Evolutionary conservation across 352 stramenopile genomes (phyloP).

Genomic region (Globisporangium nagaii): DNA sequence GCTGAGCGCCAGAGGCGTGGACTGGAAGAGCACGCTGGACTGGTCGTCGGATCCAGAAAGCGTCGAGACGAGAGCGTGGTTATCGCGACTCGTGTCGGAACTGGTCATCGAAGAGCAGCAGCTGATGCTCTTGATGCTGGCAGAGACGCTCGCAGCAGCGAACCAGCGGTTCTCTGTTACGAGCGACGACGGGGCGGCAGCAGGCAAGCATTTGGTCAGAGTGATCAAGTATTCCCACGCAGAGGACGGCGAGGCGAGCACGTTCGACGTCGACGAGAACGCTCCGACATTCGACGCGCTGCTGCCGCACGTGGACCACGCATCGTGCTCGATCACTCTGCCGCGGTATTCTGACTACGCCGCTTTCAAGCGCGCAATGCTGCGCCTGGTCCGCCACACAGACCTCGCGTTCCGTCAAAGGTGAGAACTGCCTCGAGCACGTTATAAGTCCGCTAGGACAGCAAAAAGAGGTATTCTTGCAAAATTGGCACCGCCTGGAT

Average conservation of each 20-base stretch:
- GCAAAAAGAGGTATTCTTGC: constrained; percentile 65
- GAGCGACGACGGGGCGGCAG: neutral
- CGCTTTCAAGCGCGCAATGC: constrained; percentile 37
- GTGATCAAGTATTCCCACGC: neutral
- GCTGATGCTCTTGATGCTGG: constrained; percentile 48
- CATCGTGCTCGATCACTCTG: constrained; percentile 30
- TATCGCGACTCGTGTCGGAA: constrained; percentile 39
- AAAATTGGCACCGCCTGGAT: constrained; percentile 63
- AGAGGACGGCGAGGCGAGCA: constrained; percentile 2
- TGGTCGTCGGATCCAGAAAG: constrained; percentile 17
- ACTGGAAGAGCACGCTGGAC: constrained; percentile 33
- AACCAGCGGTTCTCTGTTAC: constrained; percentile 39
- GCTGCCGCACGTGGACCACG: constrained; percentile 34
- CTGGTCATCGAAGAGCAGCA: constrained; percentile 60
- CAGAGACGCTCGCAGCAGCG: constrained; percentile 32
- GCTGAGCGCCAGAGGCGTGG: constrained; percentile 29
- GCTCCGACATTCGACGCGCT: constrained; percentile 20
- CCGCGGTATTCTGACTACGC: constrained; percentile 51
- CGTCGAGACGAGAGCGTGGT: constrained; percentile 19
- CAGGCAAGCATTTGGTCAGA: neutral
- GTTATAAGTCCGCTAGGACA: constrained; percentile 16
- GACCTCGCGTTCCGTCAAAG: constrained; percentile 31
- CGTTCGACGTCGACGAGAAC: constrained; percentile 8
- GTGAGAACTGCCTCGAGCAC: neutral
- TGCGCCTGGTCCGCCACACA: constrained; percentile 34